Percentiles rank a stretch among this genome's conserved stretches.
phyloP scores from a whole-genome alignment of 352 stramenopile genomes.

The Pythium monospermum region DNA sequence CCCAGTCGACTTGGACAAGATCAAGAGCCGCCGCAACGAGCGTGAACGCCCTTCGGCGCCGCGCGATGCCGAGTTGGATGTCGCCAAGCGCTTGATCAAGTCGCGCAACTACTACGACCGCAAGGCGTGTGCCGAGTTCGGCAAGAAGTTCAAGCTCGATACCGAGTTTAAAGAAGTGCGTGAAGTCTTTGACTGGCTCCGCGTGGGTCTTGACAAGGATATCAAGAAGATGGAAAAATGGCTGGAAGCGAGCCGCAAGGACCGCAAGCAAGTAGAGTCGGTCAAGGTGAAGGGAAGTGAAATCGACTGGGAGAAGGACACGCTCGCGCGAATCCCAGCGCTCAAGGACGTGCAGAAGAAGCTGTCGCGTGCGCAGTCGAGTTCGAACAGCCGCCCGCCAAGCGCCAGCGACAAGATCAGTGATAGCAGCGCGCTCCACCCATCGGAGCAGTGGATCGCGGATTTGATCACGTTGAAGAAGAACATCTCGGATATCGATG shows the following conservation, averaged over 20 bases:
- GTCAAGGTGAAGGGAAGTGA: conserved; percentile 82
- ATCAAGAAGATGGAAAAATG: conserved; percentile 86
- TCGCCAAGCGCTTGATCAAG: conserved; percentile 75
- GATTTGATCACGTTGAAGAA: conserved; percentile 85
- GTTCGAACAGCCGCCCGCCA: conserved; percentile 31
- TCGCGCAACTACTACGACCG: conserved; percentile 87
- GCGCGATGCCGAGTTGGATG: conserved; percentile 71
- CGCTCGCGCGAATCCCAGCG: conserved; percentile 73
- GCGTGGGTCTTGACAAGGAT: conserved; percentile 64
- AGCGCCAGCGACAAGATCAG: conserved; percentile 62
- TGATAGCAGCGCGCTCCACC: conserved; percentile 51
- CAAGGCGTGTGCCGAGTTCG: conserved; percentile 73
- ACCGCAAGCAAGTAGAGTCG: conserved; percentile 81
- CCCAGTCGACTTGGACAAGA: conserved; percentile 72
- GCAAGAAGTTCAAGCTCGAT: conserved; percentile 81
- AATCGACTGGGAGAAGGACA: conserved; percentile 86
- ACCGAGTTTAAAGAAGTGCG: conserved; percentile 80
- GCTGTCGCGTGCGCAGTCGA: conserved; percentile 48
- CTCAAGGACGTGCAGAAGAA: conserved; percentile 85
- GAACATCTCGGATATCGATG: conserved; percentile 80
- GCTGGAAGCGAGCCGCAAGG: conserved; percentile 77
- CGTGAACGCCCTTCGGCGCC: conserved; percentile 63
- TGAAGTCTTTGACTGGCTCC: conserved; percentile 83
- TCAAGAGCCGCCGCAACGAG: conserved; percentile 72
- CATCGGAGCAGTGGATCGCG: conserved; percentile 84